Base-by-base conservation (phyloP, 768 basidiomycete genomes). In the Nidularia sp. region DNA sequence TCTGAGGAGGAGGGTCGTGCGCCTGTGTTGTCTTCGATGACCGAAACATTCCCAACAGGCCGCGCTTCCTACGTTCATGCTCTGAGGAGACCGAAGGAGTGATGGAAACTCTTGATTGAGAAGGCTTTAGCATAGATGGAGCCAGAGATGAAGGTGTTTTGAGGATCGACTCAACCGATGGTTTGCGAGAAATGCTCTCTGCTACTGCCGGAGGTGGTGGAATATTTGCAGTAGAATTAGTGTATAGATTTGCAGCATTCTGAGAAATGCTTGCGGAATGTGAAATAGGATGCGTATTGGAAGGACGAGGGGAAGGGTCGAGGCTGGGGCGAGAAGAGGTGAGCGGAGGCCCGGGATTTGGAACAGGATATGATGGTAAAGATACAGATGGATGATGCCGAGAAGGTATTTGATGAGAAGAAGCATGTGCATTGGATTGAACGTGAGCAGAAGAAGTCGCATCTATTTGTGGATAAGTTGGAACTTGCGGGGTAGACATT, bases 81-180 rank as follows among this genome's bases (percentile, higher is more conserved):
- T 67, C 69, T 48, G 69, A 68, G 13, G 72, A 71, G 13, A 72
- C 66, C 13, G 78, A 73, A 39, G 69, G 66, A 22, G 72, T 66
- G 12, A 70, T 62, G 22, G 75, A 70, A 48, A 70, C 69, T 9
- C 69, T 71, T 10, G 75, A 75, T 35, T 56, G 53, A 13, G 73
- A 70, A 9, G 75, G 67, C 48, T 75, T 75, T 36, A 76, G 62
- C 52, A 74, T 66, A 7, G 77, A 78, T 0, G 70, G 78, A 2
- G 80, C 80, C 13, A 86, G 74, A 1, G 86, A 86, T 9, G 85
- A 86, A 4, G 85, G 84, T 0, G 85, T 87, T 60, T 74, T 76
- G 34, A 86, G 73, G 36, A 81, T 68, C 6, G 78, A 75, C 45
- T 84, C 84, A 49, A 77, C 69, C 9, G 78, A 79, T 15, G 68